A percentile compares a stretch with the other conserved stretches of the same genome.
These are phyloP conservation scores for Aspergillus sp. DNA, from an alignment of 2,329 filamentous ascomycete species.

Conservation along the genomic window DNA sequence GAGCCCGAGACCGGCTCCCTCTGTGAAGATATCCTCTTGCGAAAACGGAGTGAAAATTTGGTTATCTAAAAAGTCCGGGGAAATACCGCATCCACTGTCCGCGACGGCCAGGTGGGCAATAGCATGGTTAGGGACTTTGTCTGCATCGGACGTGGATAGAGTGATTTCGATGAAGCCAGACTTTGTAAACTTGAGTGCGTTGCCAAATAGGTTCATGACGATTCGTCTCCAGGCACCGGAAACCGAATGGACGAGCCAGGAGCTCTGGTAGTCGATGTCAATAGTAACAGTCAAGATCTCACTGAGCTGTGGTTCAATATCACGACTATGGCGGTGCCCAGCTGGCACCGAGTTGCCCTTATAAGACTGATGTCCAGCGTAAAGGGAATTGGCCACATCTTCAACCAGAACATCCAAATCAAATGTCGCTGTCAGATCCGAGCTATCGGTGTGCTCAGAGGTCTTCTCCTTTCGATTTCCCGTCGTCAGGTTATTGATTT, in stretches of 20 bases:
- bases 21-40: conserved; percentile 52
- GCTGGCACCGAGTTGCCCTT: conserved; percentile 4
- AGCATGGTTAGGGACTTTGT: conserved; percentile 5
- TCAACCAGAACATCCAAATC: conserved; percentile 25
- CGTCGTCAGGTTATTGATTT: conserved; percentile 25
- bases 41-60: conserved; percentile 54
- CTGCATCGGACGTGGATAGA: conserved; percentile 10
- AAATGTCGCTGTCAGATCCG: conserved; percentile 23
- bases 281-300: conserved; percentile 18
- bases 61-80: conserved; percentile 49
- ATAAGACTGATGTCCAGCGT: conserved; percentile 16
- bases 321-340: conserved; percentile 2
- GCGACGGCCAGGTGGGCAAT: conserved; percentile 39
- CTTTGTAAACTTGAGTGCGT: conserved; percentile 31
- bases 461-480: conserved; percentile 6
- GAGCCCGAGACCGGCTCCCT: conserved; percentile 57
- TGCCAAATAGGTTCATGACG: conserved; percentile 32
- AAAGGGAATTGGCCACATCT: conserved; percentile 21
- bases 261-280: conserved; percentile 18
- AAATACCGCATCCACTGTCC: conserved; percentile 59
- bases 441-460: conserved; percentile 4
- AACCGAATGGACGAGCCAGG: conserved; percentile 23
- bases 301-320: background rate
- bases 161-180: conserved; percentile 25
- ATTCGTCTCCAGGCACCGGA: conserved; percentile 27